Base-by-base conservation (phyloP, 768 basidiomycete species). In the Suillus alpinus region DNA sequence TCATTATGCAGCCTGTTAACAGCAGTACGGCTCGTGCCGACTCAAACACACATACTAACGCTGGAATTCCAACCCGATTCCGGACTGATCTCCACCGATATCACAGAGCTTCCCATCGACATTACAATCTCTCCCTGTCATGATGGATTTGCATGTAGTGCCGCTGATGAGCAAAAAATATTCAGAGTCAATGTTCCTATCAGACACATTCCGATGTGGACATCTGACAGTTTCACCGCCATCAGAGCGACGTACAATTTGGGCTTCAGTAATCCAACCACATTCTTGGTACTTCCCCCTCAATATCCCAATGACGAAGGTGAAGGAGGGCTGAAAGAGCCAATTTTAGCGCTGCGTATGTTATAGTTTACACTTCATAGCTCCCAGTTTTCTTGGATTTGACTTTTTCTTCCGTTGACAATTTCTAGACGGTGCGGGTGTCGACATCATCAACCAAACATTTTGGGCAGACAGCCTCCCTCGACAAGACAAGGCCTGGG, bases 381-480 rank as follows among this genome's bases (percentile, higher is more conserved):
- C 23, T 23, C 0, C 3, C 31, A 12, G 57, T 31, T 56, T 58
- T 32, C 36, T 39, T 44, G 29, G 5, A 46, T 26, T 37, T 53
- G 29, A 46, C 59, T 61, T 12, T 50, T 9, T 62, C 34, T 58
- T 40, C 62, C 23, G 62, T 14, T 20, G n/a, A 43, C 44, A 1
- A 36, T 53, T 37, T 44, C 36, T 63, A 92, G 91, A 96, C 71
- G 95, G 95, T 2, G 94, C 95, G 1, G 94, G 94, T 1, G 91
- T 92, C 5, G 88, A 94, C 62, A 81, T 92, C 8, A 61, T 85
- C 41, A 62, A 66, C 6, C 69, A 76, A 31, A 64, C 78, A 0
- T 86, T 88, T 61, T 94, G 90, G 90, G 69, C 76, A 0, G 79
- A 85, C 16, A 80, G 89, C 0, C 72, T 95, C 13, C 83, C 86